Evolutionary conservation across 31 red algal species (phyloP).

Genomic region (Odonthalia washingtoniensis): DNA sequence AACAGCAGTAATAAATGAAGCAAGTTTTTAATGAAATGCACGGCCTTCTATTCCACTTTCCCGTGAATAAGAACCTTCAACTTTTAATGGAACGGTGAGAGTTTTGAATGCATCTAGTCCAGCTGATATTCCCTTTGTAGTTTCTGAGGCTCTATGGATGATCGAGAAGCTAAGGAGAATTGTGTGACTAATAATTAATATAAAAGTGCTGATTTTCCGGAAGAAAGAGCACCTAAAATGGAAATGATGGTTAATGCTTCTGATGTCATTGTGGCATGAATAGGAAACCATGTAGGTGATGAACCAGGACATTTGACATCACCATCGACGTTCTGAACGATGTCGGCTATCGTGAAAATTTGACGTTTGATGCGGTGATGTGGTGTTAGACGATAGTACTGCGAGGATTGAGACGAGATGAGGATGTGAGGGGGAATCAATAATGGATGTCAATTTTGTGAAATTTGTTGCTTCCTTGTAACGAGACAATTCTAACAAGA

Average conservation of each 20-base stretch:
- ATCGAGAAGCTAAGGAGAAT: conserved; percentile 68
- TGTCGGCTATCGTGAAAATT: conserved; percentile 11
- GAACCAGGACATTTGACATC: conserved; percentile 35
- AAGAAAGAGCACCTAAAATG: conserved; percentile 86
- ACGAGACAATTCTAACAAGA: too few relatives aligned
- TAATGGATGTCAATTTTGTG: too few relatives aligned
- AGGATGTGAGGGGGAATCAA: too few relatives aligned
- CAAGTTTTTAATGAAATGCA: conserved; percentile 78
- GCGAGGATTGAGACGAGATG: too few relatives aligned
- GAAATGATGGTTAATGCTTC: conserved; percentile 83
- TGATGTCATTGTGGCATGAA: conserved; percentile 64
- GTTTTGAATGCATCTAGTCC: not conserved
- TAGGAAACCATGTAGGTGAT: conserved; percentile 78
- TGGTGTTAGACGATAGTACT: too few relatives aligned
- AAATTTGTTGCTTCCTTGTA: too few relatives aligned
- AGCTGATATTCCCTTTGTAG: conserved; percentile 86
- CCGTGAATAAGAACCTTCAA: conserved; percentile 87
- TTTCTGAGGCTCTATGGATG: conserved; percentile 64
- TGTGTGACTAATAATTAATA: conserved; percentile 85
- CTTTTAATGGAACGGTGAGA: conserved; percentile 38
- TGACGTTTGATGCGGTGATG: too few relatives aligned
- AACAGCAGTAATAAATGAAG: conserved; percentile 75
- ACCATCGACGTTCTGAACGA: conserved; percentile 48
- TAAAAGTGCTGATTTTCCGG: conserved; percentile 91
- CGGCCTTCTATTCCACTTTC: conserved; percentile 70